A percentile compares a stretch with the other conserved stretches of the same genome.
Conservation (phyloP, 2,329 filamentous ascomycete species). For the Myriosclerotinia scirpicola region DNA sequence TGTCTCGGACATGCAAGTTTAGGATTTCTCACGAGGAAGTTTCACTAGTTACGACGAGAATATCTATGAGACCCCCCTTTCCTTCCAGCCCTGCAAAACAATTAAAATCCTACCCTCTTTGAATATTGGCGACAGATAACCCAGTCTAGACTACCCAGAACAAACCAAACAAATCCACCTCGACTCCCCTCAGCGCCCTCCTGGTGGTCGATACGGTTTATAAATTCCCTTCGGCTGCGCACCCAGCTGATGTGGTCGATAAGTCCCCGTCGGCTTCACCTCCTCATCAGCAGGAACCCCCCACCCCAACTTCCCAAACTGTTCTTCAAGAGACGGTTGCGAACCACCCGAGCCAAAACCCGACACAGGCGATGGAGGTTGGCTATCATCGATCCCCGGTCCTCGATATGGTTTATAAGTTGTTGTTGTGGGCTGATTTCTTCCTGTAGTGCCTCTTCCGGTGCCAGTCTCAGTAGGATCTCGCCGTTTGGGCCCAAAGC, state of each 20-base stretch:
- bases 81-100: background rate
- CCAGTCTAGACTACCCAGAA: background rate
- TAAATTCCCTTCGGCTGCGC: background rate
- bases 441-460: too few species aligned
- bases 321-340: background rate
- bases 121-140: background rate
- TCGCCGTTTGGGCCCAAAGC: background rate
- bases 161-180: background rate
- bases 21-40: too few species aligned
- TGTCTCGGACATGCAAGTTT: too few species aligned
- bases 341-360: background rate
- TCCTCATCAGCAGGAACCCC: too few species aligned
- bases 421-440: background rate
- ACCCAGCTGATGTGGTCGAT: background rate
- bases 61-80: background rate
- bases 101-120: background rate
- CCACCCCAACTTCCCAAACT: background rate
- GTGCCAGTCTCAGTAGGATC: too few species aligned
- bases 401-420: background rate
- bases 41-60: background rate
- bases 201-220: background rate
- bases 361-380: background rate
- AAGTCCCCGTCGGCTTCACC: background rate
- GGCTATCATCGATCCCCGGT: background rate
- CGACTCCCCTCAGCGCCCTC: background rate